These are phyloP conservation scores for Furcasterigmium sp. DNA, from an alignment of 2,329 filamentous ascomycete species.

Conservation along the genomic window DNA sequence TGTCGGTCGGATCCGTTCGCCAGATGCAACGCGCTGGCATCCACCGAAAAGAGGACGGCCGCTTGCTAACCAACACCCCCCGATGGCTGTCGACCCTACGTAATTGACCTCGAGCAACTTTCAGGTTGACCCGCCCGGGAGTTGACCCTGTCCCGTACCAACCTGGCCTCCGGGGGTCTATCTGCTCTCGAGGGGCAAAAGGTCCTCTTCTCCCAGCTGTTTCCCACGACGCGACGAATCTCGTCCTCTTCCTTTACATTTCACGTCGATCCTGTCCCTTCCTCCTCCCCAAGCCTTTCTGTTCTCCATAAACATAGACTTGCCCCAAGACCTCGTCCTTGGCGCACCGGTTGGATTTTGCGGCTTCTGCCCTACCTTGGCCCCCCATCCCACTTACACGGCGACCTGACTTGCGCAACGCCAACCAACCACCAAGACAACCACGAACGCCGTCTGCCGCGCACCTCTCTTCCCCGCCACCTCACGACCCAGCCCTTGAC, in stretches of 20 bases:
- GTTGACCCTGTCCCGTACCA: not conserved
- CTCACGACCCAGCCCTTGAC: conserved; percentile 1
- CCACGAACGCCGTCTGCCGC: not conserved
- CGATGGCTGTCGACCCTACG: conserved; percentile 4
- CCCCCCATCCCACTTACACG: conserved; percentile 8
- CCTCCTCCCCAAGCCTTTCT: conserved; percentile 4
- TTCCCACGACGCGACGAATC: not conserved
- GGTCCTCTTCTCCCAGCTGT: conserved; percentile 1
- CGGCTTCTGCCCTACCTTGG: no score
- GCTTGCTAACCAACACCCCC: no score
- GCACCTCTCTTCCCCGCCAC: conserved; percentile 4
- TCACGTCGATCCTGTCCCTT: conserved; percentile 1
- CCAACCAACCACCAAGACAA: not conserved
- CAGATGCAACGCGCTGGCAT: no score
- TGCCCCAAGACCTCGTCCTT: conserved; percentile 11
- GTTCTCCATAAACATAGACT: conserved; percentile 12
- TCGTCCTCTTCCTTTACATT: conserved; percentile 1
- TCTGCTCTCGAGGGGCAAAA: conserved; percentile 3
- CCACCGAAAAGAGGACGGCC: no score
- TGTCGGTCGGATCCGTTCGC: no score
- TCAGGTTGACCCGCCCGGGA: conserved; percentile 9
- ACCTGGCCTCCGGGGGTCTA: not conserved
- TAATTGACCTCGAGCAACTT: conserved; percentile 12
- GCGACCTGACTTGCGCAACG: conserved; percentile 2
- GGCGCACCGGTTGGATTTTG: not conserved